Evolutionary conservation across 371 early-diverging fungal species (phyloP).

Genomic region (Circinella minor): DNA sequence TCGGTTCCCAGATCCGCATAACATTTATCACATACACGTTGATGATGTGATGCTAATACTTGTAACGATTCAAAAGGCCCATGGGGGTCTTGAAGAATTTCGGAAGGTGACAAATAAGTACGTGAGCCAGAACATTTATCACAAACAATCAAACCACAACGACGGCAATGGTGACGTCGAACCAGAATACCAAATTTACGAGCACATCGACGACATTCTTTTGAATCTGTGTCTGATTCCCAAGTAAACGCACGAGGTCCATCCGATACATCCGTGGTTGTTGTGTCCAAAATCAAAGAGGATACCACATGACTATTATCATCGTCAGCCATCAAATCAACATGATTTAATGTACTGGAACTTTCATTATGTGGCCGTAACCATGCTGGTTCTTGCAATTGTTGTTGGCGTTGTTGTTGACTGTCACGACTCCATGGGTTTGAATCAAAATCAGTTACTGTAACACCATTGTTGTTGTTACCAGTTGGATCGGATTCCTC

Average conservation of each 20-base stretch:
- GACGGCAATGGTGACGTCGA: slow-evolving; percentile 85
- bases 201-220: slow-evolving; percentile 68
- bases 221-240: slow-evolving; percentile 74
- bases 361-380: slow-evolving; percentile 16
- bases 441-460: slow-evolving; percentile 33
- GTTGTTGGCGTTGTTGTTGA: neutral
- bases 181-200: slow-evolving; percentile 67
- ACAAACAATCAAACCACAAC: slow-evolving; percentile 87
- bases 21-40: slow-evolving; percentile 66
- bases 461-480: neutral
- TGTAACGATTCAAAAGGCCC: slow-evolving; percentile 33
- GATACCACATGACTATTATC: neutral
- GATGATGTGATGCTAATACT: slow-evolving; percentile 49
- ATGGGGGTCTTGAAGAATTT: slow-evolving; percentile 60
- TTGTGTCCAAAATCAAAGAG: neutral
- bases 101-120: slow-evolving; percentile 50
- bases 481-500: slow-evolving; percentile 2
- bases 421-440: slow-evolving; percentile 50
- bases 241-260: slow-evolving; percentile 53
- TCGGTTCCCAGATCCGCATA: slow-evolving; percentile 35
- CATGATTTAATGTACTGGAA: slow-evolving; percentile 28
- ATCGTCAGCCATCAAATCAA: slow-evolving; percentile 38
- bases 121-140: slow-evolving; percentile 71
- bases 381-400: slow-evolving; percentile 1
- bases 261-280: slow-evolving; percentile 1